Evolutionary conservation across 2,329 filamentous ascomycete genomes (phyloP).

Genomic region (Cordyceps cateniannulata): DNA sequence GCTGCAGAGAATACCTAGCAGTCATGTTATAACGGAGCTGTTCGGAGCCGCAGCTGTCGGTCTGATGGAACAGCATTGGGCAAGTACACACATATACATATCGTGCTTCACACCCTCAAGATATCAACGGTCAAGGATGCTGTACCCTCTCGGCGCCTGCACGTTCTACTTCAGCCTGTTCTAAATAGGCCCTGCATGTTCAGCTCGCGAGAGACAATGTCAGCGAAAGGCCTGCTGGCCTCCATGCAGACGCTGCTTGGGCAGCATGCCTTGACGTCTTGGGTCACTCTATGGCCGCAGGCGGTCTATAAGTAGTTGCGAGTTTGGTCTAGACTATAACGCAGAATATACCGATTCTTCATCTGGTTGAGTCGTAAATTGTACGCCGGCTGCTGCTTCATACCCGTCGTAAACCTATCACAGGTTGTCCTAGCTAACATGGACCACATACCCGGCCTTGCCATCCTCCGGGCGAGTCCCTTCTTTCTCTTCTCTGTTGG

Average conservation of each 20-base stretch:
- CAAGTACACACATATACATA: no score
- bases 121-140: not conserved
- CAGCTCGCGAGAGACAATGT: not conserved
- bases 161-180: not conserved
- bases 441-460: not conserved
- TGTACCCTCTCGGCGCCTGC: not conserved
- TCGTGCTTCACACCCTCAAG: no score
- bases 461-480: not conserved
- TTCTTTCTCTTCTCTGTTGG: not conserved
- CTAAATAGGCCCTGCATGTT: not conserved
- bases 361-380: no score
- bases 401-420: not conserved
- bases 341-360: not conserved
- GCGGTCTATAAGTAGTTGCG: not conserved
- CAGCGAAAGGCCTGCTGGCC: not conserved
- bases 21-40: not conserved
- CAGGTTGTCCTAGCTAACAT: not conserved
- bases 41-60: no score
- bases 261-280: not conserved
- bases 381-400: not conserved
- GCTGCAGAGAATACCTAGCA: not conserved
- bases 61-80: no score
- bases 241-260: not conserved
- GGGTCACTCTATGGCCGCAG: not conserved
- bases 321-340: not conserved